phyloP scores from a whole-genome alignment of 2,329 filamentous ascomycete species.

The Exophiala xenobiotica region DNA sequence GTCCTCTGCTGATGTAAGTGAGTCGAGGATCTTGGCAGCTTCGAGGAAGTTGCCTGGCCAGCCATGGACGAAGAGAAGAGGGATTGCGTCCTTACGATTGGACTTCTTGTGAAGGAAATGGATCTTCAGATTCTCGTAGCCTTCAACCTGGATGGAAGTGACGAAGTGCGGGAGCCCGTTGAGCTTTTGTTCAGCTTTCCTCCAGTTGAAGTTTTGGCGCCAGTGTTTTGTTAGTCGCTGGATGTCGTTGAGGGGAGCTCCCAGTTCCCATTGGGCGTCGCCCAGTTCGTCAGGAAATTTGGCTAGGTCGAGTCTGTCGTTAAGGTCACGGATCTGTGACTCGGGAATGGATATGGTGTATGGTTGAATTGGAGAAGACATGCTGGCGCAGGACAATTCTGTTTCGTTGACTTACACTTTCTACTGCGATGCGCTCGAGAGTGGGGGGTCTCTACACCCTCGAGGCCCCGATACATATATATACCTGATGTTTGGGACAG shows the following conservation, averaged over 20 bases:
- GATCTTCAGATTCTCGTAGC: constrained; percentile 40
- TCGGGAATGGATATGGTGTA: constrained; percentile 39
- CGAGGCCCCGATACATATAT: too few relatives aligned
- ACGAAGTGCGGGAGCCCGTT: constrained; percentile 40
- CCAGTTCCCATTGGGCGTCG: constrained; percentile 42
- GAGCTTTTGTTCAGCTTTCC: constrained; percentile 36
- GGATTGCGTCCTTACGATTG: constrained; percentile 27
- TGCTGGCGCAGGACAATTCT: not conserved
- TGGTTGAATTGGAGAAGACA: constrained; percentile 19
- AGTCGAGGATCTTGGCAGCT: constrained; percentile 47
- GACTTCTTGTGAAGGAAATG: constrained; percentile 40
- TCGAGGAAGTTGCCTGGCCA: constrained; percentile 28
- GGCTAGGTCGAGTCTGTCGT: constrained; percentile 37
- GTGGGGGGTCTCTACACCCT: too few relatives aligned
- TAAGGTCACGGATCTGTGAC: constrained; percentile 36
- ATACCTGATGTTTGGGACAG: too few relatives aligned
- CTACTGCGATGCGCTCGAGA: too few relatives aligned
- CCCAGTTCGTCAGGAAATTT: constrained; percentile 44
- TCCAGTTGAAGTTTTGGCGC: constrained; percentile 40
- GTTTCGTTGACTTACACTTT: too few relatives aligned
- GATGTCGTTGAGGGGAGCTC: constrained; percentile 39
- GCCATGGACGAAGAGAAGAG: constrained; percentile 26
- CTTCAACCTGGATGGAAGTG: constrained; percentile 39
- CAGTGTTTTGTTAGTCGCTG: constrained; percentile 39
- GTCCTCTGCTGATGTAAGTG: constrained; percentile 16